Conservation (phyloP, 768 basidiomycete genomes). For the Boletus bicolor region DNA sequence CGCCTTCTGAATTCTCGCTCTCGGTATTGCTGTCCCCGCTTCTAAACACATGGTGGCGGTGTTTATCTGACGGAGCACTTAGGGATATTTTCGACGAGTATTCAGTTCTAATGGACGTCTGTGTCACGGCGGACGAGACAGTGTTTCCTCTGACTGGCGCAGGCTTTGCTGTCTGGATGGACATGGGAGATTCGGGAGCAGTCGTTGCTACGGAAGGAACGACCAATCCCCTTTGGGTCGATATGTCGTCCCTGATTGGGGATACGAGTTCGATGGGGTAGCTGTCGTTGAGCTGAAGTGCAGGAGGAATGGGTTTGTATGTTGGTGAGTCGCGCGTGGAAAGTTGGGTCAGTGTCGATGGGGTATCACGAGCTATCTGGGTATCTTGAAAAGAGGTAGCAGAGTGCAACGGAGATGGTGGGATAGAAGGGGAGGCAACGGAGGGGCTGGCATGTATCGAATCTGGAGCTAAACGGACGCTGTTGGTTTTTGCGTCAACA, state of each 20-base stretch:
- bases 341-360: slow-evolving; percentile 9
- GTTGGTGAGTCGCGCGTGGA: slow-evolving; percentile 5
- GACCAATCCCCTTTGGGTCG: slow-evolving; percentile 40
- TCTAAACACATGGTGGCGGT: slow-evolving; percentile 19
- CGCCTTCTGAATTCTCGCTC: slow-evolving; percentile 34
- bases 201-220: slow-evolving; percentile 58
- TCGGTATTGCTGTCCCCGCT: slow-evolving; percentile 26
- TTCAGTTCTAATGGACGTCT: slow-evolving; percentile 7
- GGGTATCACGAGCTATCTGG: slow-evolving; percentile 26
- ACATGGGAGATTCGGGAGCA: slow-evolving; percentile 39
- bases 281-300: slow-evolving; percentile 27
- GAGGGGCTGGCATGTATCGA: slow-evolving; percentile 30
- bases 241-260: slow-evolving; percentile 7
- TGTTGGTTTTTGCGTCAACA: slow-evolving; percentile 20
- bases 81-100: slow-evolving; percentile 28
- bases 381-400: slow-evolving; percentile 39
- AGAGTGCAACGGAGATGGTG: slow-evolving; percentile 29
- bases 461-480: slow-evolving; percentile 5
- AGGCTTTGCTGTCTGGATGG: slow-evolving; percentile 21
- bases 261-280: slow-evolving; percentile 20
- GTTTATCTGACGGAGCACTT: slow-evolving; percentile 27
- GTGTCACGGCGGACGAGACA: slow-evolving; percentile 10
- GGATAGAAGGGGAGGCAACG: not conserved
- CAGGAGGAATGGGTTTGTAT: slow-evolving; percentile 26
- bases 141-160: slow-evolving; percentile 9